Conservation (phyloP, 768 basidiomycete genomes). For the Tephrocybe sp. region DNA sequence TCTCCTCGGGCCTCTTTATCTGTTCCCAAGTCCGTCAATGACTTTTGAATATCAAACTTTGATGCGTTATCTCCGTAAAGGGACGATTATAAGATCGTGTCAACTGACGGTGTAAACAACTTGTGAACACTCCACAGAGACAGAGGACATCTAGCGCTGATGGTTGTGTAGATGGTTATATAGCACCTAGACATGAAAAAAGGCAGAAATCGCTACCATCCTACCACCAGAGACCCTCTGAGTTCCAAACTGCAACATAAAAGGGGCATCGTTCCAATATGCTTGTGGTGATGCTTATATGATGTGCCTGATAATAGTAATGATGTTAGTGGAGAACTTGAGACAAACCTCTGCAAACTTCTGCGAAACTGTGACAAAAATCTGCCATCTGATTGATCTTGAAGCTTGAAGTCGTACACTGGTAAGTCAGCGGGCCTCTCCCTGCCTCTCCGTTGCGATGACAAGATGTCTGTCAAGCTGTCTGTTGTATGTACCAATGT, state of each 20-base stretch:
- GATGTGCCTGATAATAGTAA: neutral
- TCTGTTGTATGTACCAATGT: neutral
- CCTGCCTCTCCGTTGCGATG: conserved; percentile 1
- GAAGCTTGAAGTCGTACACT: neutral
- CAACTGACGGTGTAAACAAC: too few relatives aligned
- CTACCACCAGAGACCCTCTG: neutral
- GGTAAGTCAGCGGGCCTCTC: neutral
- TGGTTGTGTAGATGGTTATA: neutral
- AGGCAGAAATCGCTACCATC: neutral
- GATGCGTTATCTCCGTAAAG: neutral
- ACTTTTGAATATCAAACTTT: conserved; percentile 1
- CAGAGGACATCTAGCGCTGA: neutral
- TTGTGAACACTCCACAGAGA: neutral
- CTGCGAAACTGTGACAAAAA: too few relatives aligned
- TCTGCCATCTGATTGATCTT: neutral
- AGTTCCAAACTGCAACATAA: neutral
- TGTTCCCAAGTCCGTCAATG: neutral
- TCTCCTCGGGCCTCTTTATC: neutral
- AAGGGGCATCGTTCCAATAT: neutral
- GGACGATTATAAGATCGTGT: neutral
- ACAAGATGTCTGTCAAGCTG: neutral
- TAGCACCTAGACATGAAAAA: neutral
- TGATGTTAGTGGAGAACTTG: neutral
- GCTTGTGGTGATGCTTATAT: neutral
- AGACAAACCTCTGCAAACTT: neutral